These are phyloP conservation scores for Trametes cubensis DNA, from an alignment of 768 basidiomycete species.

Conservation along the genomic window DNA sequence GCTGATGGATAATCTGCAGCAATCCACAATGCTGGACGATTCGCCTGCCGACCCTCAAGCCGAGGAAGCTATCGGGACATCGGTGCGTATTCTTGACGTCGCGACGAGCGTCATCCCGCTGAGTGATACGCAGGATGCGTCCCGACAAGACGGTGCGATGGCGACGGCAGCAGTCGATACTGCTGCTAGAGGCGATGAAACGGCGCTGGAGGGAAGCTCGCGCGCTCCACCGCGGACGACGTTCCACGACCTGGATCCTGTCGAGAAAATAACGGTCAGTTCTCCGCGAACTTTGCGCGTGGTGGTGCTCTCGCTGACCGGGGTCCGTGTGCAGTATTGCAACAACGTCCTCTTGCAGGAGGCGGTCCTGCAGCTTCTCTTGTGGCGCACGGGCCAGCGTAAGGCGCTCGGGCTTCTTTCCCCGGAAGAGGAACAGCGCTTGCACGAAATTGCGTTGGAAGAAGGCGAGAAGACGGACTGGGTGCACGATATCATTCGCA, in stretches of 20 bases:
- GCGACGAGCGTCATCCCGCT: neutral
- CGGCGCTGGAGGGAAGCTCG: neutral
- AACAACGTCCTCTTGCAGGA: slow-evolving; percentile 72
- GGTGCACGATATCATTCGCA: slow-evolving; percentile 61
- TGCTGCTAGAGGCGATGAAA: neutral
- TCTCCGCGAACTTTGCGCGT: neutral
- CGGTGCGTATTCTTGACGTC: slow-evolving; percentile 3
- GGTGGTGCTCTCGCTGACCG: neutral
- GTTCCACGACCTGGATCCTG: slow-evolving; percentile 22
- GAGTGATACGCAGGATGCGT: slow-evolving; percentile 3
- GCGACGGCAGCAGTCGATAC: neutral
- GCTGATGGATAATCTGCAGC: slow-evolving; percentile 12
- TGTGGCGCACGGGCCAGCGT: slow-evolving; percentile 70
- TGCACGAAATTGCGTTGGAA: slow-evolving; percentile 53
- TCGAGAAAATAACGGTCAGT: slow-evolving; percentile 27
- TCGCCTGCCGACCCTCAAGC: neutral
- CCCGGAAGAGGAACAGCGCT: slow-evolving; percentile 52
- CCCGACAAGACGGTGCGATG: neutral
- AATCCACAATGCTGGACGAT: neutral
- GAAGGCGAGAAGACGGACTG: slow-evolving; percentile 63
- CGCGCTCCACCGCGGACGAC: slow-evolving; percentile 12
- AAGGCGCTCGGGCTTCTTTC: slow-evolving; percentile 51
- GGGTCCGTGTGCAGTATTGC: slow-evolving; percentile 60
- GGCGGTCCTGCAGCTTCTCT: slow-evolving; percentile 68
- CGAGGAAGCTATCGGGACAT: neutral